Conservation (phyloP, 2,329 filamentous ascomycete species). For the Fusarium sp. region DNA sequence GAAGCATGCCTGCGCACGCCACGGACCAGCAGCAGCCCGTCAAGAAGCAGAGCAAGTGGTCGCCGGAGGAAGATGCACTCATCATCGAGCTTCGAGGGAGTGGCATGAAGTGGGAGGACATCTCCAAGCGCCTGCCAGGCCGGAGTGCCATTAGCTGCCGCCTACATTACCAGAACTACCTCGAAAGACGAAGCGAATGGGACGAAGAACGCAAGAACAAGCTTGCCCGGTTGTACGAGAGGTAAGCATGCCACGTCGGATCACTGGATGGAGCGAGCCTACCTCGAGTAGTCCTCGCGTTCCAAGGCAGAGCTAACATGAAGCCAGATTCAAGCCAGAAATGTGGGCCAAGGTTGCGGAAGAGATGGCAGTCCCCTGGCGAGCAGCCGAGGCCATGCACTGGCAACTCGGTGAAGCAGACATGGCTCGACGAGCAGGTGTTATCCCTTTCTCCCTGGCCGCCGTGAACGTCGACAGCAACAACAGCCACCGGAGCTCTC, state of each 20-base stretch:
- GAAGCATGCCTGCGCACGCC: slow-evolving; percentile 60
- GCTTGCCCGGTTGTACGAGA: slow-evolving; percentile 92
- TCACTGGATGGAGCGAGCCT: neutral
- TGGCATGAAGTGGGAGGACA: slow-evolving; percentile 99
- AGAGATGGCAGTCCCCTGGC: slow-evolving; percentile 95
- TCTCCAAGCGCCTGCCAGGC: slow-evolving; percentile 89
- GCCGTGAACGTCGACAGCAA: slow-evolving; percentile 63
- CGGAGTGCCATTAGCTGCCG: slow-evolving; percentile 95
- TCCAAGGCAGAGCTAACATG: slow-evolving; percentile 31
- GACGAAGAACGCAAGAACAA: slow-evolving; percentile 98
- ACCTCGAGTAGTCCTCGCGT: neutral
- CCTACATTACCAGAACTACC: slow-evolving; percentile 96
- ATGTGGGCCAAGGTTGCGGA: slow-evolving; percentile 98
- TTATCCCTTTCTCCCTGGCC: slow-evolving; percentile 83
- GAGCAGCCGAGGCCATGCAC: slow-evolving; percentile 97
- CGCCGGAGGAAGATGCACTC: slow-evolving; percentile 88
- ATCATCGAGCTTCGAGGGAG: slow-evolving; percentile 92
- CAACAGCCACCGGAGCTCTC: slow-evolving; percentile 54
- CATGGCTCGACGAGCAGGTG: slow-evolving; percentile 92
- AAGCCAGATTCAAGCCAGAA: slow-evolving; percentile 87
- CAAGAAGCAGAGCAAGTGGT: slow-evolving; percentile 98
- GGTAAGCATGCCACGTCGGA: slow-evolving; percentile 65
- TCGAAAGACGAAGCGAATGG: slow-evolving; percentile 93
- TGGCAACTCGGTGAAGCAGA: slow-evolving; percentile 95
- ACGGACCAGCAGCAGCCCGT: slow-evolving; percentile 79